phyloP scores from a whole-genome alignment of 441 rosid genomes.

The Theobroma grandiflorum region DNA sequence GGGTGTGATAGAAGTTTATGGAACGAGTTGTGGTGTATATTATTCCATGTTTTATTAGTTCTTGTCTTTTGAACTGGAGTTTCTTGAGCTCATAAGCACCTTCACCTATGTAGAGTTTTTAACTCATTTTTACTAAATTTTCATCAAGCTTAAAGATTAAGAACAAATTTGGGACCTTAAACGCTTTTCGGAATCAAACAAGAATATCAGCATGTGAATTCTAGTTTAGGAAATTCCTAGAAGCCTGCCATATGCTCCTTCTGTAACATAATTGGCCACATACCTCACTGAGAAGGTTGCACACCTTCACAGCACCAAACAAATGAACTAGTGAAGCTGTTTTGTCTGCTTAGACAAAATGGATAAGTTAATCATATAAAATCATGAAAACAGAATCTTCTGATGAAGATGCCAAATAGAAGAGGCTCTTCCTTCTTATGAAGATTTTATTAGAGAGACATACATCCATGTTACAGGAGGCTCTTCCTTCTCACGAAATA shows the following conservation, averaged over 20 bases:
- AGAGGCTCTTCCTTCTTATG: background rate
- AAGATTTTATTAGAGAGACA: background rate
- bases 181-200: background rate
- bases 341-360: background rate
- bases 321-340: background rate
- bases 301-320: background rate
- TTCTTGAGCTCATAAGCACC: background rate
- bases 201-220: background rate
- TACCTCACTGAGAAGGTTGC: background rate
- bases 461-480: background rate
- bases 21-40: background rate
- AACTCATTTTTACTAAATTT: background rate
- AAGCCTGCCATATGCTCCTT: background rate
- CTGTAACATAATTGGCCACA: background rate
- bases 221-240: background rate
- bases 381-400: background rate
- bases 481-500: background rate
- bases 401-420: background rate
- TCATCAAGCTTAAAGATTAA: background rate
- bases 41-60: background rate
- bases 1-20: background rate
- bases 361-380: background rate
- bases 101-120: background rate
- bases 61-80: background rate
- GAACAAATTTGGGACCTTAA: background rate